Evolutionary conservation across 176 grass and related monocot genomes (phyloP).

Genomic region (Phragmites australis): DNA sequence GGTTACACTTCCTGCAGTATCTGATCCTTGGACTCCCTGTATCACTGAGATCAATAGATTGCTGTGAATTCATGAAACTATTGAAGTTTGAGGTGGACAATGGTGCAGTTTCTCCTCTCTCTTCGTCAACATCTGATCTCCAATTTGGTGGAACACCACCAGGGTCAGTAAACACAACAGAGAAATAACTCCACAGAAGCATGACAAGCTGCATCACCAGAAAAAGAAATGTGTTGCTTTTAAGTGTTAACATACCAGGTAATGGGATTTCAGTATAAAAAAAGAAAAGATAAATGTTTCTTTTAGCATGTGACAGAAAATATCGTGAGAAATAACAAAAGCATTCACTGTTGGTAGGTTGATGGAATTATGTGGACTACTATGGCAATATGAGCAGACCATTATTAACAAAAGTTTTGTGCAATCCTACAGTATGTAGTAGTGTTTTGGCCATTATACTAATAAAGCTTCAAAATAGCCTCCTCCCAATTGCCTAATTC

Average conservation of each 20-base stretch:
- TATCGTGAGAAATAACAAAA: too few species aligned
- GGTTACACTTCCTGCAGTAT: constrained; percentile 87
- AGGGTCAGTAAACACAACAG: constrained; percentile 75
- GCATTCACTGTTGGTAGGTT: too few species aligned
- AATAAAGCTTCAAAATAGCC: too few species aligned
- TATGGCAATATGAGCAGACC: too few species aligned
- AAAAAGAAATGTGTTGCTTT: neutral
- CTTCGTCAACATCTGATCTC: constrained; percentile 70
- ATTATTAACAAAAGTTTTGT: too few species aligned
- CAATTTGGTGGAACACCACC: constrained; percentile 74
- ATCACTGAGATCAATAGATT: constrained; percentile 42
- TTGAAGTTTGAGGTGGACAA: constrained; percentile 51
- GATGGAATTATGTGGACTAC: too few species aligned
- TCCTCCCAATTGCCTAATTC: too few species aligned
- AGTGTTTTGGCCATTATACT: too few species aligned
- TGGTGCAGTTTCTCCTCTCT: constrained; percentile 67
- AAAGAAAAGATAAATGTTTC: neutral
- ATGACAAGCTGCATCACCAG: constrained; percentile 57
- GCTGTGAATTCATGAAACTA: constrained; percentile 28
- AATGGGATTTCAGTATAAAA: too few species aligned
- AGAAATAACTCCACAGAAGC: constrained; percentile 93
- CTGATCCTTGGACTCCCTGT: constrained; percentile 53
- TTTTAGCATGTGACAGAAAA: too few species aligned
- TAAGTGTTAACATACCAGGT: neutral
- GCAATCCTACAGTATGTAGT: too few species aligned